Conservation (phyloP, 768 basidiomycete genomes). For the Suillus alpinus region DNA sequence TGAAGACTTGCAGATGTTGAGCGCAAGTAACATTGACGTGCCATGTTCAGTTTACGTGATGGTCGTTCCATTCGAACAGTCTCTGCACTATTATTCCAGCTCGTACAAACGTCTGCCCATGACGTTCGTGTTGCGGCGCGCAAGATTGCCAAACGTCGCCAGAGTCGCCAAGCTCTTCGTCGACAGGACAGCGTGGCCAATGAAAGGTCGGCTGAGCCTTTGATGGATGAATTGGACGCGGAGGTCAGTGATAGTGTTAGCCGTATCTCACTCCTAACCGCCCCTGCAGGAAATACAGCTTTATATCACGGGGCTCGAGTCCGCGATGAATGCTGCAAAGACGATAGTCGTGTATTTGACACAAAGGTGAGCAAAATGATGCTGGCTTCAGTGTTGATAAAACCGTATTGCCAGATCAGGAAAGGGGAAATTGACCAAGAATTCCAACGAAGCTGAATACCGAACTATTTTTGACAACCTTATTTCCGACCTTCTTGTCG, state of each 20-base stretch:
- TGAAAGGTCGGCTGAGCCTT: constrained; percentile 49
- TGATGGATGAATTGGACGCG: constrained; percentile 65
- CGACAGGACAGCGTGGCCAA: constrained; percentile 57
- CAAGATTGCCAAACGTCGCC: constrained; percentile 58
- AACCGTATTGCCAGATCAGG: constrained; percentile 56
- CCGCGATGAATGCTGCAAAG: constrained; percentile 81
- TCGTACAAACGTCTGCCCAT: constrained; percentile 94
- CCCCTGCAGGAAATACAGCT: constrained; percentile 62
- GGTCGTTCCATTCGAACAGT: constrained; percentile 91
- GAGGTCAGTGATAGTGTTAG: constrained; percentile 40
- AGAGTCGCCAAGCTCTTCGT: constrained; percentile 57
- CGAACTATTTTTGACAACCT: constrained; percentile 89
- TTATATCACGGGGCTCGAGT: constrained; percentile 71
- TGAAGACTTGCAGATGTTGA: not conserved
- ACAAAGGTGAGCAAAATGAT: constrained; percentile 42
- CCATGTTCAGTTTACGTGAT: constrained; percentile 68
- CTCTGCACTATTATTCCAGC: constrained; percentile 88
- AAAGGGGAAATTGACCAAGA: constrained; percentile 84
- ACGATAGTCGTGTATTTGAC: constrained; percentile 79
- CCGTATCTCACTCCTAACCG: not conserved
- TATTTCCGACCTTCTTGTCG: constrained; percentile 81
- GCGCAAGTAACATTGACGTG: not conserved
- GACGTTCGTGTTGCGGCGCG: constrained; percentile 75
- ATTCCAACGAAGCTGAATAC: constrained; percentile 92
- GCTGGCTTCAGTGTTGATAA: constrained; percentile 8